Conservation (phyloP, 2,329 filamentous ascomycete species). For the Exophiala xenobiotica region DNA sequence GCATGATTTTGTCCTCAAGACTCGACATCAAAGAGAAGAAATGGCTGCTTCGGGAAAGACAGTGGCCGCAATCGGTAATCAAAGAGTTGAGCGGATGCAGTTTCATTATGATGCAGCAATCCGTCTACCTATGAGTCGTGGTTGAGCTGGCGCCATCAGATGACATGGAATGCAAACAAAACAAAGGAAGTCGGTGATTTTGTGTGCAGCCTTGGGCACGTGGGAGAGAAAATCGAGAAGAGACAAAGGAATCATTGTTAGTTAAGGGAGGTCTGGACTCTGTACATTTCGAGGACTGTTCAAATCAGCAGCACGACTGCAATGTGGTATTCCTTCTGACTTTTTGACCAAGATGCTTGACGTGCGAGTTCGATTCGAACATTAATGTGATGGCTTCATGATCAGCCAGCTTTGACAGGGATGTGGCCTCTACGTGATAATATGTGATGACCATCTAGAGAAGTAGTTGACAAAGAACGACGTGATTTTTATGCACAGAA, state of each 20-base stretch:
- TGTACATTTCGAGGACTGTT: neutral
- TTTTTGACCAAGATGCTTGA: too few relatives aligned
- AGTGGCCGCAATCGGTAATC: slow-evolving; percentile 14
- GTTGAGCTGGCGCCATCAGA: slow-evolving; percentile 4
- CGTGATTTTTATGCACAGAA: too few relatives aligned
- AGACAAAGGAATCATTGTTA: slow-evolving; percentile 17
- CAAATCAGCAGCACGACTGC: slow-evolving; percentile 4
- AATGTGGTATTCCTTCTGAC: too few relatives aligned
- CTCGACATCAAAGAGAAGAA: slow-evolving; percentile 11
- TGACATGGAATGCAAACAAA: slow-evolving; percentile 6
- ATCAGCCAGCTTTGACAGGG: too few relatives aligned
- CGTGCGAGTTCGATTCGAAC: too few relatives aligned
- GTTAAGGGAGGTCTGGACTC: slow-evolving; percentile 7
- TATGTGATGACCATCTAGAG: too few relatives aligned
- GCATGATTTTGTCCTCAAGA: slow-evolving; percentile 15
- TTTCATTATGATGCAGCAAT: neutral
- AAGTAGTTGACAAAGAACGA: too few relatives aligned
- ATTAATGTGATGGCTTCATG: too few relatives aligned
- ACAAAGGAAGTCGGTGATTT: slow-evolving; percentile 9
- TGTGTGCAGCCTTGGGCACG: slow-evolving; percentile 12
- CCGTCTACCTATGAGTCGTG: neutral
- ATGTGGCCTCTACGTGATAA: too few relatives aligned
- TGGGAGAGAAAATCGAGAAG: slow-evolving; percentile 9
- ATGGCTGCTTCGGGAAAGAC: slow-evolving; percentile 15
- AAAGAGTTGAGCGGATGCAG: neutral